Conservation (phyloP, 805 yeast genomes). For the Priceomyces haplophilus region DNA sequence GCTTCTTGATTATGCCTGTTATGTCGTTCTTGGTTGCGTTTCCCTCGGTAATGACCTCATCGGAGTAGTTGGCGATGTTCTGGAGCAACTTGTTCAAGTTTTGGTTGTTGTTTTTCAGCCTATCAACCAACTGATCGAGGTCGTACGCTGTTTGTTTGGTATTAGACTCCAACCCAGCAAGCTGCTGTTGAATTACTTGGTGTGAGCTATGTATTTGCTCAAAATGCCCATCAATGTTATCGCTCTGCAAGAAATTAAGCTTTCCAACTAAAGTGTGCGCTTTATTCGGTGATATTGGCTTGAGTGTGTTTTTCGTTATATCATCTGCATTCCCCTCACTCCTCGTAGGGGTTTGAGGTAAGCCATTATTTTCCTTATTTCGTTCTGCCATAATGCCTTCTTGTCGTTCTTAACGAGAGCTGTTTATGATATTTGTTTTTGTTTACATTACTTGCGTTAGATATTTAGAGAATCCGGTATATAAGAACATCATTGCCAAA, state of each 20-base stretch:
- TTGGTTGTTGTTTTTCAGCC: conserved; percentile 41
- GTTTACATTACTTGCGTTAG: too few species aligned
- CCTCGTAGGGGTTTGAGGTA: background rate
- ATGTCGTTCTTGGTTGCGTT: conserved; percentile 34
- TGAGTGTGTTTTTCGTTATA: conserved; percentile 9
- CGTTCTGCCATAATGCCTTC: background rate
- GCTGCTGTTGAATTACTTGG: conserved; percentile 25
- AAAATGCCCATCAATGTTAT: conserved; percentile 33
- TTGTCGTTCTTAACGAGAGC: background rate
- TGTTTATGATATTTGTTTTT: background rate
- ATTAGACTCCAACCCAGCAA: conserved; percentile 28
- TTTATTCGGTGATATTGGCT: conserved; percentile 29
- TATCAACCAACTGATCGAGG: conserved; percentile 33
- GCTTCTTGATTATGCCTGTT: conserved; percentile 16
- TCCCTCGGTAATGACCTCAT: conserved; percentile 34
- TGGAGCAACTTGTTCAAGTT: conserved; percentile 33
- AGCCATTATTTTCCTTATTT: background rate
- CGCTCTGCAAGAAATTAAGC: conserved; percentile 30
- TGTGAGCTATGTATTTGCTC: conserved; percentile 26
- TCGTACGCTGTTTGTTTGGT: conserved; percentile 36
- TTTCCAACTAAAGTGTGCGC: conserved; percentile 17
- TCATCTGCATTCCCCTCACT: background rate
- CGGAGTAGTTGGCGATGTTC: conserved; percentile 32
- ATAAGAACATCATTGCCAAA: background rate
- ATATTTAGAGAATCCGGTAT: background rate